These are phyloP conservation scores for Hypoxylon trugodes DNA, from an alignment of 495 filamentous ascomycete genomes.

Conservation along the genomic window DNA sequence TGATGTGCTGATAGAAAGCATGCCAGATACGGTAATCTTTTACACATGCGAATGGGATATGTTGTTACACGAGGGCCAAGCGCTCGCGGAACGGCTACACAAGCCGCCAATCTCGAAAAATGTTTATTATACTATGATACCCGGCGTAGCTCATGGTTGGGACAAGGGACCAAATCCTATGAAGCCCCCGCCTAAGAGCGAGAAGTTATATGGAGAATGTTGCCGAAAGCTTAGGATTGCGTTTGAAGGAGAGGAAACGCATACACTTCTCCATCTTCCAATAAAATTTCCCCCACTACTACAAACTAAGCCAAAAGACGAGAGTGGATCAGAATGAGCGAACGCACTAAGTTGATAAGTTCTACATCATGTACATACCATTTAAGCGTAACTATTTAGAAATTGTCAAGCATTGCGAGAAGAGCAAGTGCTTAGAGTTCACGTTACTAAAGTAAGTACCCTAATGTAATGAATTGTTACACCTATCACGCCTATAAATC, in stretches of 20 bases:
- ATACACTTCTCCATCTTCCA: slow-evolving; percentile 8
- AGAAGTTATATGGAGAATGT: slow-evolving; percentile 53
- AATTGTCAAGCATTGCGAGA: background rate
- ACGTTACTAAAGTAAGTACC: slow-evolving; percentile 3
- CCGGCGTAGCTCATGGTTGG: slow-evolving; percentile 81
- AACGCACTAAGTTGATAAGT: background rate
- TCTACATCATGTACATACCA: background rate
- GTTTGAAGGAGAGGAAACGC: slow-evolving; percentile 42
- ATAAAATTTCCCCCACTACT: slow-evolving; percentile 22
- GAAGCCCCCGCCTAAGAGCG: slow-evolving; percentile 56
- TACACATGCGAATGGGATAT: slow-evolving; percentile 93
- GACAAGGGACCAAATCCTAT: slow-evolving; percentile 86
- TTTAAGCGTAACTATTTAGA: background rate
- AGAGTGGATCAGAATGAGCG: slow-evolving; percentile 8
- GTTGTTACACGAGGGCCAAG: slow-evolving; percentile 78
- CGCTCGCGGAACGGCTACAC: slow-evolving; percentile 68
- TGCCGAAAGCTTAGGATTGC: slow-evolving; percentile 42
- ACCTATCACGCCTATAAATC: background rate
- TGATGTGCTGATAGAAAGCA: slow-evolving; percentile 50
- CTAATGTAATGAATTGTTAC: slow-evolving; percentile 13
- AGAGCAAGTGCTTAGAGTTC: slow-evolving; percentile 1
- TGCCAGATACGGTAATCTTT: slow-evolving; percentile 63
- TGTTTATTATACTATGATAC: slow-evolving; percentile 73
- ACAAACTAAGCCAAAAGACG: slow-evolving; percentile 9
- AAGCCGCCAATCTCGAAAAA: slow-evolving; percentile 67